Conservation (phyloP, 345 rosid species). For the Combretum micranthum region DNA sequence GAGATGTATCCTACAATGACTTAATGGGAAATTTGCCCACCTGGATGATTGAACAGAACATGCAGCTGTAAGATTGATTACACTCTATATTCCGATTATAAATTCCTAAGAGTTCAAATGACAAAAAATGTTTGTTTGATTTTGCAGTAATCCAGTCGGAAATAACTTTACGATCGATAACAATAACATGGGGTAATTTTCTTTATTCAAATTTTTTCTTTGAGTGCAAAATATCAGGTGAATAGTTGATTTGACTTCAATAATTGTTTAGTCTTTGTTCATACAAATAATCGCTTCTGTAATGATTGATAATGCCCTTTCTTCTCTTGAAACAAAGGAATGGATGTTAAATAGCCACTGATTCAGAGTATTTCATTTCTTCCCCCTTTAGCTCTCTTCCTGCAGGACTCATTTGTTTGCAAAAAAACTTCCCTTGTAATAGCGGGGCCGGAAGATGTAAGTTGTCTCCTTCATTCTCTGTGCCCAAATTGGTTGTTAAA, state of each 20-base stretch:
- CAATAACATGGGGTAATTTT: constrained; percentile 25
- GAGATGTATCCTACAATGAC: constrained; percentile 79
- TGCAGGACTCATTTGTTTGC: constrained; percentile 60
- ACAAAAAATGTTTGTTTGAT: neutral
- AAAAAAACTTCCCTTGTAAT: constrained; percentile 51
- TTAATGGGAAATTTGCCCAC: constrained; percentile 59
- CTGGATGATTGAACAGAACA: constrained; percentile 40
- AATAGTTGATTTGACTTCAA: too few species aligned
- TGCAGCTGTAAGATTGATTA: constrained; percentile 40
- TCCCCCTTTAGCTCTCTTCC: constrained; percentile 27
- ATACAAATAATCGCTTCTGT: too few species aligned
- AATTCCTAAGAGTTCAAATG: neutral
- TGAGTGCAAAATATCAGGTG: too few species aligned
- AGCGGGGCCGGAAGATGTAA: constrained; percentile 51
- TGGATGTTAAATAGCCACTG: too few species aligned
- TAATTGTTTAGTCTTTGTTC: too few species aligned
- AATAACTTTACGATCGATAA: constrained; percentile 49
- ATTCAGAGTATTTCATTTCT: too few species aligned
- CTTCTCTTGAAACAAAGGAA: too few species aligned
- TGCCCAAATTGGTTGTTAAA: too few species aligned
- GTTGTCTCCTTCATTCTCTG: constrained; percentile 9
- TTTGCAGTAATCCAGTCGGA: constrained; percentile 65
- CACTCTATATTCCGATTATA: neutral
- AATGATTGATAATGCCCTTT: too few species aligned
- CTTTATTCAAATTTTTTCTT: too few species aligned